These are phyloP conservation scores for Cladosporium cucumerinum DNA, from an alignment of 2,329 filamentous ascomycete genomes.

Conservation along the genomic window DNA sequence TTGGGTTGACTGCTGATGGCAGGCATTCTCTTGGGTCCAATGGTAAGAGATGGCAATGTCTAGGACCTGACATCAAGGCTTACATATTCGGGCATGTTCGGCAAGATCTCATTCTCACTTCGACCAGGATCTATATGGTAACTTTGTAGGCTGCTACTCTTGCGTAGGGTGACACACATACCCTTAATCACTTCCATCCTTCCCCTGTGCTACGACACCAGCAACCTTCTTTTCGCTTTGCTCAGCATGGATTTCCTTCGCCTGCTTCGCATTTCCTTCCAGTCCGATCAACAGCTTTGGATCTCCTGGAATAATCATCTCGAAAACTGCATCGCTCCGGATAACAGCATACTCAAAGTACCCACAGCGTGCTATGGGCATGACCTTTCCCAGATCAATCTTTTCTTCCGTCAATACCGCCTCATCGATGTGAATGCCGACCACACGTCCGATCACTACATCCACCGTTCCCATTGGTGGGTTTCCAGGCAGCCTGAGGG, in stretches of 20 bases:
- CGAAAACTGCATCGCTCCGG: constrained; percentile 50
- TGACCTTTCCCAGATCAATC: constrained; percentile 55
- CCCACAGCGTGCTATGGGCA: constrained; percentile 59
- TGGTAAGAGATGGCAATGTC: not conserved
- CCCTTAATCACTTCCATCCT: not conserved
- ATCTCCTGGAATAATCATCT: constrained; percentile 49
- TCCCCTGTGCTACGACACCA: not conserved
- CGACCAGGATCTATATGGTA: not conserved
- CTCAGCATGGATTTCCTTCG: not conserved
- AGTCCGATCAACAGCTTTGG: constrained; percentile 32
- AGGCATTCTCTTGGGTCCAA: not conserved
- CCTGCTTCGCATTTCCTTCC: constrained; percentile 30
- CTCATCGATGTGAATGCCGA: constrained; percentile 57
- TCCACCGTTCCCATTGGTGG: constrained; percentile 58
- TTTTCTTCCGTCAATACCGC: constrained; percentile 53
- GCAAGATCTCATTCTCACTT: not conserved
- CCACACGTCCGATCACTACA: constrained; percentile 55
- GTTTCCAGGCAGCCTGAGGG: constrained; percentile 51
- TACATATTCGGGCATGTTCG: not conserved
- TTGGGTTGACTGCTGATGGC: not conserved
- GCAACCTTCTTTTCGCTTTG: not conserved
- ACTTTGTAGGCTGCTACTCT: not conserved
- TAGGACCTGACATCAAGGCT: not conserved
- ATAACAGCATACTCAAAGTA: constrained; percentile 60
- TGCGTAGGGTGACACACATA: not conserved